A percentile compares a stretch with the other conserved stretches of the same genome.
phyloP scores from a whole-genome alignment of 352 stramenopile genomes.

The Sclerospora graminicola region DNA sequence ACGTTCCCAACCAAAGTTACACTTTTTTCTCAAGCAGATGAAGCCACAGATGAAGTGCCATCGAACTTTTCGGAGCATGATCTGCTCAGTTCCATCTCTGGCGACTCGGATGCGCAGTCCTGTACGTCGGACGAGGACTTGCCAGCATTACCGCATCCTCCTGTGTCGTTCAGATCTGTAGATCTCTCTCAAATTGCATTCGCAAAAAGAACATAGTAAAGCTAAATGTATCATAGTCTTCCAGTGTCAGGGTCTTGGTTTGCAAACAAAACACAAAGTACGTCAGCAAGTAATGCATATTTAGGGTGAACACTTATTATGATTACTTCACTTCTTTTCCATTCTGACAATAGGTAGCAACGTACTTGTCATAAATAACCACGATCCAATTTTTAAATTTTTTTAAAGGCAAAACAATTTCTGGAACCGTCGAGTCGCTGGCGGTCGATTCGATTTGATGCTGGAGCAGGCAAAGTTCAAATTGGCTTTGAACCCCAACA shows the following conservation, averaged over 20 bases:
- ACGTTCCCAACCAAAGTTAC: conserved; percentile 14
- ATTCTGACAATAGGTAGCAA: too few species aligned
- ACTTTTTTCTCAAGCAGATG: not conserved
- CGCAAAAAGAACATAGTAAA: conserved; percentile 83
- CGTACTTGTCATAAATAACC: too few species aligned
- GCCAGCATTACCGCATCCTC: conserved; percentile 11
- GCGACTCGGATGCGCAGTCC: conserved; percentile 15
- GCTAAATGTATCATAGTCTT: conserved; percentile 67
- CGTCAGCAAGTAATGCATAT: conserved; percentile 85
- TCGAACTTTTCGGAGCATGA: conserved; percentile 15
- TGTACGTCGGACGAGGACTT: conserved; percentile 3
- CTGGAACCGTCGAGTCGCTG: too few species aligned
- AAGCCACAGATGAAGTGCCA: conserved; percentile 20
- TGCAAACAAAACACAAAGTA: conserved; percentile 66
- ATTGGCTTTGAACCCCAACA: conserved; percentile 74
- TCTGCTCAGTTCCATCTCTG: conserved; percentile 20
- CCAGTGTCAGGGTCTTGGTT: conserved; percentile 43
- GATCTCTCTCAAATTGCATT: conserved; percentile 72
- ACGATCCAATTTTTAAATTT: conserved; percentile 16
- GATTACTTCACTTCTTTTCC: not conserved
- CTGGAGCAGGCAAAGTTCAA: conserved; percentile 20
- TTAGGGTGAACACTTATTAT: conserved; percentile 23
- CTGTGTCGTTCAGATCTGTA: conserved; percentile 35
- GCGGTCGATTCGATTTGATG: too few species aligned
- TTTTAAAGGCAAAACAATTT: conserved; percentile 31